Conservation (phyloP, 2,329 filamentous ascomycete species). For the Curvularia sp. region DNA sequence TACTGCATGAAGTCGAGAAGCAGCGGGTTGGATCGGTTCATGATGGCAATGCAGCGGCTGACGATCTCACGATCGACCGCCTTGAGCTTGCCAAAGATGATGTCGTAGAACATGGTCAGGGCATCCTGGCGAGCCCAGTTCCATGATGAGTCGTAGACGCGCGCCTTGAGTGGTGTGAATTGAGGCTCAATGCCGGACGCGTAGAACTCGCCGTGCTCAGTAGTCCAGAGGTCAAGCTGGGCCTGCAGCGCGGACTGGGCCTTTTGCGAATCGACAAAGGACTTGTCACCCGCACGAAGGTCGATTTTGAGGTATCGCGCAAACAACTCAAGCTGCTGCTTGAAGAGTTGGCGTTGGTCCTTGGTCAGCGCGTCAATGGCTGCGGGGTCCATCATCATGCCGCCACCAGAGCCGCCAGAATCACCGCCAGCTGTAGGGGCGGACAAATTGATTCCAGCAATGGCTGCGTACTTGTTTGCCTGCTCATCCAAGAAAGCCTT, state of each 20-base stretch:
- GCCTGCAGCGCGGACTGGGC: constrained; percentile 87
- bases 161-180: constrained; percentile 91
- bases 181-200: constrained; percentile 92
- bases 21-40: constrained; percentile 97
- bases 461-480: constrained; percentile 85
- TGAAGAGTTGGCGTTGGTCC: constrained; percentile 94
- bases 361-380: constrained; percentile 97
- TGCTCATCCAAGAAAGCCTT: constrained; percentile 92
- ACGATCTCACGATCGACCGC: constrained; percentile 97
- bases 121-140: constrained; percentile 99
- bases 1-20: constrained; percentile 99
- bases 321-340: constrained; percentile 95
- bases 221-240: constrained; percentile 92
- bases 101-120: constrained; percentile 98
- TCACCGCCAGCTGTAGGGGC: constrained; percentile 74
- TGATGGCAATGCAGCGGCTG: constrained; percentile 97
- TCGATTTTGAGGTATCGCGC: constrained; percentile 98
- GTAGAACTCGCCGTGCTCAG: constrained; percentile 96
- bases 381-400: constrained; percentile 99
- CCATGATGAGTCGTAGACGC: constrained; percentile 97
- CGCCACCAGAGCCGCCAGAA: constrained; percentile 72
- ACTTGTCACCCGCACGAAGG: constrained; percentile 94
- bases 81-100: constrained; percentile 94
- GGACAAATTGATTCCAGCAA: constrained; percentile 82
- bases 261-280: constrained; percentile 82